phyloP scores from a whole-genome alignment of 1,284 basidiomycete species.

The Ceratobasidium sp. region DNA sequence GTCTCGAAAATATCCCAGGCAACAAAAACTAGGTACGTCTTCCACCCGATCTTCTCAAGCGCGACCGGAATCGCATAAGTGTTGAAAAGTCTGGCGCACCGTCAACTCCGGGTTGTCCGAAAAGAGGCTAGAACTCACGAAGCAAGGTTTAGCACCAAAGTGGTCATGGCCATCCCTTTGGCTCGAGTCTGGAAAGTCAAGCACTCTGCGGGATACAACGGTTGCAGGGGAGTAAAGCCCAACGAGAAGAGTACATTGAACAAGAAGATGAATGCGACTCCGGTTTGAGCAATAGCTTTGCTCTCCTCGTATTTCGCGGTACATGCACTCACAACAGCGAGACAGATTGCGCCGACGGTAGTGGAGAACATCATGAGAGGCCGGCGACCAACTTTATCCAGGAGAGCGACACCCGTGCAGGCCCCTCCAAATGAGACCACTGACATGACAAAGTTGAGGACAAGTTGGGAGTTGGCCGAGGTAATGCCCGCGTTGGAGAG shows the following conservation, averaged over 20 bases:
- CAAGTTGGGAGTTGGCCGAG: slow-evolving; percentile 15
- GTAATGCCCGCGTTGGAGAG: slow-evolving; percentile 26
- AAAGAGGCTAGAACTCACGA: not conserved
- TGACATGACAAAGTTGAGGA: slow-evolving; percentile 38
- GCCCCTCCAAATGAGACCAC: slow-evolving; percentile 38
- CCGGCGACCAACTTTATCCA: slow-evolving; percentile 24
- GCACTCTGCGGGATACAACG: slow-evolving; percentile 47
- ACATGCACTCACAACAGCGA: slow-evolving; percentile 27
- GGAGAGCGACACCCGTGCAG: slow-evolving; percentile 8
- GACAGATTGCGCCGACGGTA: slow-evolving; percentile 24
- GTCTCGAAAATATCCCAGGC: slow-evolving; percentile 40
- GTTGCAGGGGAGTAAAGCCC: slow-evolving; percentile 48
- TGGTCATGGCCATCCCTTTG: slow-evolving; percentile 47
- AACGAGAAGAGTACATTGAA: slow-evolving; percentile 43
- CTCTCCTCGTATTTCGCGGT: slow-evolving; percentile 25
- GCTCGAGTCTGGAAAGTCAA: slow-evolving; percentile 47
- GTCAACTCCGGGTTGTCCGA: not conserved
- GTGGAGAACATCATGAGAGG: slow-evolving; percentile 30
- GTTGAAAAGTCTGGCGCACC: slow-evolving; percentile 39
- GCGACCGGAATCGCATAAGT: slow-evolving; percentile 43
- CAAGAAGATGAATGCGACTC: slow-evolving; percentile 21
- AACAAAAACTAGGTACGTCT: slow-evolving; percentile 43
- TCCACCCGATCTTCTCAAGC: slow-evolving; percentile 43
- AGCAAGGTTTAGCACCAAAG: slow-evolving; percentile 30
- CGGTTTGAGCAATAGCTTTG: slow-evolving; percentile 13